Evolutionary conservation across 257 asterid species (phyloP).

Genomic region (Orobanche coerulescens): DNA sequence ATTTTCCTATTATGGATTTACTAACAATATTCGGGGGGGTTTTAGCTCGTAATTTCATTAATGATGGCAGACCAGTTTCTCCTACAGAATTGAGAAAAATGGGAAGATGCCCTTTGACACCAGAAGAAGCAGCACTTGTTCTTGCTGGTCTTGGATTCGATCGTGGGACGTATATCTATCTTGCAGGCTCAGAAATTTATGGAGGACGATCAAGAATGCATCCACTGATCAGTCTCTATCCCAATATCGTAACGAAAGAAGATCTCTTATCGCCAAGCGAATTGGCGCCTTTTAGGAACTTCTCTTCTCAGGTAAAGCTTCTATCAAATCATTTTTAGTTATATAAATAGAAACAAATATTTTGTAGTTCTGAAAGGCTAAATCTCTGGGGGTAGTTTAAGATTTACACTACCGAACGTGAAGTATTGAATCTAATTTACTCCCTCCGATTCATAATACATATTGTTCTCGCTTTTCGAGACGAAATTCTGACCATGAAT

Average conservation of each 20-base stretch:
- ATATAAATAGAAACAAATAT: too few relatives aligned
- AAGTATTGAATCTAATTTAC: too few relatives aligned
- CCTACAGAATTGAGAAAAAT: conserved; percentile 47
- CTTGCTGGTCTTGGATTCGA: conserved; percentile 77
- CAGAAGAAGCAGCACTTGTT: conserved; percentile 90
- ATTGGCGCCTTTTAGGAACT: conserved; percentile 69
- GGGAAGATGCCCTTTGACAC: conserved; percentile 89
- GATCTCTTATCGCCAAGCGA: conserved; percentile 70
- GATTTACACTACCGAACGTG: too few relatives aligned
- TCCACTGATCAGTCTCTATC: conserved; percentile 59
- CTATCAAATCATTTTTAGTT: too few relatives aligned
- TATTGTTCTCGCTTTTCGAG: too few relatives aligned
- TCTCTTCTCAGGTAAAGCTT: conserved; percentile 82
- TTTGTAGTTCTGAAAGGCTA: too few relatives aligned
- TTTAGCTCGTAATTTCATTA: too few relatives aligned
- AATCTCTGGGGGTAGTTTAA: too few relatives aligned
- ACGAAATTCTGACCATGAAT: too few relatives aligned
- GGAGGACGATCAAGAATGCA: conserved; percentile 70
- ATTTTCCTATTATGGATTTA: not conserved
- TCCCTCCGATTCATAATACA: too few relatives aligned
- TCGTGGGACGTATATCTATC: conserved; percentile 57
- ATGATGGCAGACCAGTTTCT: conserved; percentile 36
- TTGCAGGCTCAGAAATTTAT: conserved; percentile 77
- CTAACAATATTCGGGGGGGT: not conserved
- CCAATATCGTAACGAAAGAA: conserved; percentile 73